Percentiles rank a stretch among this genome's conserved stretches.
Evolutionary conservation across 345 rosid genomes (phyloP).

Genomic region (Draba incana): DNA sequence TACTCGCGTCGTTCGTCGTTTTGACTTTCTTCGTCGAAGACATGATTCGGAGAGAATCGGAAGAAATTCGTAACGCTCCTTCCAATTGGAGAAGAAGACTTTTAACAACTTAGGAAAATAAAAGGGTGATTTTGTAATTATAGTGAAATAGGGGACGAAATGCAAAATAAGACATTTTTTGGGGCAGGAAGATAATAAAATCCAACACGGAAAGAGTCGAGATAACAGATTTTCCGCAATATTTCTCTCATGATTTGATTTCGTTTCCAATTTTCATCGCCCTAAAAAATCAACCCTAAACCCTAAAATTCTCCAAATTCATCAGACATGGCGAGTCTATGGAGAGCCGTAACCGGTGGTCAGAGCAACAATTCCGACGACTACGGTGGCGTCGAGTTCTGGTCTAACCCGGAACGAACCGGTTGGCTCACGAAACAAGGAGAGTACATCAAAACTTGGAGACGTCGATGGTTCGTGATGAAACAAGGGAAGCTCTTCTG

Average conservation of each 20-base stretch:
- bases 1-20: constrained; percentile 68
- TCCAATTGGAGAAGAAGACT: constrained; percentile 15
- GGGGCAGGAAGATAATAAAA: background rate
- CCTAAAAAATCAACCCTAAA: background rate
- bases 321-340: constrained; percentile 42
- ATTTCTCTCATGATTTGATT: background rate
- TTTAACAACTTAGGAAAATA: too few species aligned
- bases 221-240: background rate
- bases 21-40: constrained; percentile 42
- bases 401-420: constrained; percentile 66
- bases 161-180: background rate
- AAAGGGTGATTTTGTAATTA: background rate
- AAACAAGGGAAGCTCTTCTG: constrained; percentile 73
- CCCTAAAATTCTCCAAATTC: background rate
- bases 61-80: background rate
- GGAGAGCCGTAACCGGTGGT: constrained; percentile 49
- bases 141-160: background rate
- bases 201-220: background rate
- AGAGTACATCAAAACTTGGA: constrained; percentile 75
- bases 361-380: constrained; percentile 40
- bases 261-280: too few species aligned
- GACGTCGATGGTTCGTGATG: constrained; percentile 78
- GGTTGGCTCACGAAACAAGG: constrained; percentile 79
- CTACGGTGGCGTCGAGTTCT: constrained; percentile 60
- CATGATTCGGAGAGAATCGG: constrained; percentile 24